A percentile compares a stretch with the other conserved stretches of the same genome.
These are phyloP conservation scores for Fusarium nygamai DNA, from an alignment of 2,329 filamentous ascomycete genomes.

Conservation along the genomic window DNA sequence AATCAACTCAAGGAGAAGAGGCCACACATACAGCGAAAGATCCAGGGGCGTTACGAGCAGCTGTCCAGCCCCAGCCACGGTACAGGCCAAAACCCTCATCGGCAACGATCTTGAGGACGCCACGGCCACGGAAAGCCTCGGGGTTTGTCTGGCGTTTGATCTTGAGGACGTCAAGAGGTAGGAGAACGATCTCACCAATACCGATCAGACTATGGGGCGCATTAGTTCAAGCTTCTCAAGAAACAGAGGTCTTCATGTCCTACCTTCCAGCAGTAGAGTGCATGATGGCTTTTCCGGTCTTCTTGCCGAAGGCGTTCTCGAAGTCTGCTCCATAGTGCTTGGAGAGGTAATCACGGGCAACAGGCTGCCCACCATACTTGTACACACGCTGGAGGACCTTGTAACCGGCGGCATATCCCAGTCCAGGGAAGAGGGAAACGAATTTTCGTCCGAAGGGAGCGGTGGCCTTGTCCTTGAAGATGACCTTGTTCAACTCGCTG, in stretches of 20 bases:
- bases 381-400: slow-evolving; percentile 97
- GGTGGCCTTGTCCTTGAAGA: slow-evolving; percentile 89
- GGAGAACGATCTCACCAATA: slow-evolving; percentile 94
- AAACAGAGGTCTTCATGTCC: slow-evolving; percentile 27
- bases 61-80: slow-evolving; percentile 97
- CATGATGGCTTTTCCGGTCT: slow-evolving; percentile 98
- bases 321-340: slow-evolving; percentile 84
- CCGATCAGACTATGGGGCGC: slow-evolving; percentile 78
- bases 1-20: not conserved
- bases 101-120: slow-evolving; percentile 85
- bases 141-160: slow-evolving; percentile 99
- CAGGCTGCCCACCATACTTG: slow-evolving; percentile 98
- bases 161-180: slow-evolving; percentile 96
- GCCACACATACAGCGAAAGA: slow-evolving; percentile 83
- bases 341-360: slow-evolving; percentile 88
- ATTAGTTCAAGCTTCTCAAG: slow-evolving; percentile 24
- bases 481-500: slow-evolving; percentile 83
- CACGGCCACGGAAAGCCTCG: slow-evolving; percentile 94
- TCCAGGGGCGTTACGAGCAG: slow-evolving; percentile 93
- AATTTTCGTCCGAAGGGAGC: slow-evolving; percentile 81
- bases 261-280: slow-evolving; percentile 94
- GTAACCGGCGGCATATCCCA: slow-evolving; percentile 97
- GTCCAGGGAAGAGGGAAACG: slow-evolving; percentile 93
- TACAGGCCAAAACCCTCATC: slow-evolving; percentile 97
- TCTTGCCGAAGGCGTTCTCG: slow-evolving; percentile 90